Base-by-base conservation (phyloP, 2,329 filamentous ascomycete genomes). In the Epichloe glyceriae region DNA sequence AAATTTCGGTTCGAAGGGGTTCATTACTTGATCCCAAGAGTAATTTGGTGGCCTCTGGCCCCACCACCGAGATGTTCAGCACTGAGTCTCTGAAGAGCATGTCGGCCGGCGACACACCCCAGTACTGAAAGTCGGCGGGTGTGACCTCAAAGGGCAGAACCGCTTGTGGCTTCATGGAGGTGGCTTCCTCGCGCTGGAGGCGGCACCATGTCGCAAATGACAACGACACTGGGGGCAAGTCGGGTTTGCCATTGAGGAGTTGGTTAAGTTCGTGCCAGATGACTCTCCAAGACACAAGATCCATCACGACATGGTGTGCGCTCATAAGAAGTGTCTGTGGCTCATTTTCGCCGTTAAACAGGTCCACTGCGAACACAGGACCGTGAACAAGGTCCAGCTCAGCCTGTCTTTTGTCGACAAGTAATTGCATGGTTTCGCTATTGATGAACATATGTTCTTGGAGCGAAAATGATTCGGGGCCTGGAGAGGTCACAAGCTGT, bases 211-310 rank as follows among this genome's bases (percentile, higher is more conserved):
- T 61, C 19, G 64, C 65, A 54, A 72, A 72, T 0, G 61, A 54
- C 53, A 38, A 40, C 34, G 20, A 52, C n/a, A 57, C 57, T 5
- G 41, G 4, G 26, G 22, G 15, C 11, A 19, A 11, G 14, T 22
- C 26, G 33, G 52, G 50, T 46, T 46, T 50, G 26, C 53, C 12
- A 37, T 20, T 44, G 3, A 59, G n/a, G 12, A 49, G 39, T 5
- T 56, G 49, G 22, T 57, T 52, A 17, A 60, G 45, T 6, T 60
- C 54, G 11, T 51, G 37, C 46, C 52, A 51, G 2, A 60, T 22
- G 10, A 58, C 73, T 8, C 73, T 71, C 44, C 73, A 76, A 19
- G 73, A 76, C 53, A 75, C 75, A 57, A 76, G 72, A 57, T 75
- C 72, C 35, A 62, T 55, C 17, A 60, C 54, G 2, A 57, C 37